phyloP scores from a whole-genome alignment of 1,284 basidiomycete species.

The Pascua sp. region DNA sequence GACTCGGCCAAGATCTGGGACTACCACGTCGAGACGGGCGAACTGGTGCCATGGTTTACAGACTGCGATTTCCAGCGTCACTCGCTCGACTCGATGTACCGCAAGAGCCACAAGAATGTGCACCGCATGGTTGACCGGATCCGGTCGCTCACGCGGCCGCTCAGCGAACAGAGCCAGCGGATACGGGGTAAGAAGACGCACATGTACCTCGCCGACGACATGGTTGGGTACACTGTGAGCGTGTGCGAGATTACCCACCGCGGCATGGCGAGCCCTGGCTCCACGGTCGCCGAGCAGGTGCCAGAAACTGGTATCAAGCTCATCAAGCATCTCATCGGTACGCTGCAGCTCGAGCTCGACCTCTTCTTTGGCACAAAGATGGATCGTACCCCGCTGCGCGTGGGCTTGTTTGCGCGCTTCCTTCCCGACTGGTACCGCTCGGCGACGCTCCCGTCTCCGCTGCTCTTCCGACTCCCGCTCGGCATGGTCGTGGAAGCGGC shows the following conservation, averaged over 20 bases:
- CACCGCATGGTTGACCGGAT: slow-evolving; percentile 44
- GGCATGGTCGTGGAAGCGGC: slow-evolving; percentile 82
- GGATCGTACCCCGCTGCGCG: slow-evolving; percentile 65
- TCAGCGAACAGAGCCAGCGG: slow-evolving; percentile 46
- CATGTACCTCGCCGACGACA: slow-evolving; percentile 82
- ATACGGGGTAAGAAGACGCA: slow-evolving; percentile 43
- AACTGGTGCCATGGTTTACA: slow-evolving; percentile 46
- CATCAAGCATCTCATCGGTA: slow-evolving; percentile 69
- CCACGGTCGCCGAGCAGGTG: slow-evolving; percentile 65
- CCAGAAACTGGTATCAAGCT: slow-evolving; percentile 73
- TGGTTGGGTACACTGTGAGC: slow-evolving; percentile 82
- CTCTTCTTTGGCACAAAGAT: slow-evolving; percentile 48
- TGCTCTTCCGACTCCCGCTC: slow-evolving; percentile 81
- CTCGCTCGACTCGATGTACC: slow-evolving; percentile 27
- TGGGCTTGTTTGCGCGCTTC: slow-evolving; percentile 80
- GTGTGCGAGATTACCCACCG: slow-evolving; percentile 77
- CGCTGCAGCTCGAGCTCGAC: slow-evolving; percentile 54
- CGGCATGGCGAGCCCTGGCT: slow-evolving; percentile 54
- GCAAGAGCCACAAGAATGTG: slow-evolving; percentile 25
- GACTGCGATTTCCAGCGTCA: slow-evolving; percentile 33
- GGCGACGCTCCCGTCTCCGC: slow-evolving; percentile 68
- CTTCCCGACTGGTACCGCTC: slow-evolving; percentile 82
- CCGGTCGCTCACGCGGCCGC: slow-evolving; percentile 35
- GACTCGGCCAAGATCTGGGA: slow-evolving; percentile 48
- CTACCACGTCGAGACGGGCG: slow-evolving; percentile 48